Evolutionary conservation across 768 basidiomycete genomes (phyloP), one percentile per base, ranked within the genome.

Genomic region (Termitomyces sp.): DNA sequence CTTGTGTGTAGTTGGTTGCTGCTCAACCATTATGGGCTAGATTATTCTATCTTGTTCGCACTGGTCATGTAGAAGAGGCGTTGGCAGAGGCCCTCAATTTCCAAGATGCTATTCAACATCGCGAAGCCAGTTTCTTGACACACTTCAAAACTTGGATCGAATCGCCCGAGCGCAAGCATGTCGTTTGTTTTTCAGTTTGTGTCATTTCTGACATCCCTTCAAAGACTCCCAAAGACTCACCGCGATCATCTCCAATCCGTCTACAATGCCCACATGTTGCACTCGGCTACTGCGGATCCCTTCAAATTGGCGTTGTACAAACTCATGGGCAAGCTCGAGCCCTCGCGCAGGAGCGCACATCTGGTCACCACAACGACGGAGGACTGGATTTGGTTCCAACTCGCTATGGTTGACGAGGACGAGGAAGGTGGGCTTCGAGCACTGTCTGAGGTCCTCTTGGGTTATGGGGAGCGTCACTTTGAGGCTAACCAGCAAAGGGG

Each of bases 361-460:
- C 83, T 86, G 40, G 93, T 98, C 5, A 98, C 94, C 0, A 81
- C 82, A 10, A 95, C 94, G 1, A 94, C 92, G 2, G 97, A 98
- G 68, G 97, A 99, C 70, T 99, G 96, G 96, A 76, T 98, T 35
- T 99, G 96, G 96, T 87, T 95, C 76, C 95, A 99, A 73, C 79
- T 98, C 14, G 80, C 87, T 1, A 89, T 98, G 83, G 90, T 89
- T 21, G 89, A 92, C 58, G 90, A 92, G 65, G 88, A 91, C 30
- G 89, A 91, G 61, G 84, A 86, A 54, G 85, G 85, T 28, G 89
- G 89, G 10, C 77, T 94, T 21, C 80, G 84, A 19, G 81, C 81
- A 3, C 74, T 94, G 0, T 78, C 89, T 1, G 92, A 97, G 54
- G 85, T 88, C 35, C 70, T 91, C 8, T 72, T 89, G 11, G 83